Evolutionary conservation across 2,329 filamentous ascomycete genomes (phyloP).

Genomic region (Phyllosticta citriasiana): DNA sequence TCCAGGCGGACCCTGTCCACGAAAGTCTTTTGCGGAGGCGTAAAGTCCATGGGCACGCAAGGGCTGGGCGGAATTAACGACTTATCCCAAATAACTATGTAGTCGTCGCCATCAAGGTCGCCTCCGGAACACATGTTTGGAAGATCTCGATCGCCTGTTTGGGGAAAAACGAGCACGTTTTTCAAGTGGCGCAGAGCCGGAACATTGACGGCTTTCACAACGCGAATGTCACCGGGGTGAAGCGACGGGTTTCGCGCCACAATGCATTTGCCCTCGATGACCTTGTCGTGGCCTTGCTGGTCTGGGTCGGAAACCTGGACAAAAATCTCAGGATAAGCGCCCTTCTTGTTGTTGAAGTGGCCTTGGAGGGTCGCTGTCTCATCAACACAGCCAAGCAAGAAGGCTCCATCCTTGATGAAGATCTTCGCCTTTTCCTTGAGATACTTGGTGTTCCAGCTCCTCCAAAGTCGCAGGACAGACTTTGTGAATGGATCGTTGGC

Average conservation of each 20-base stretch:
- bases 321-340: conserved; percentile 74
- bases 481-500: conserved; percentile 68
- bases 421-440: conserved; percentile 91
- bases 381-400: conserved; percentile 79
- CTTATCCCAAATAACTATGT: conserved; percentile 83
- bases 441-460: conserved; percentile 77
- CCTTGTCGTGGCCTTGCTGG: conserved; percentile 44
- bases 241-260: conserved; percentile 88
- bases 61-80: conserved; percentile 54
- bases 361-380: conserved; percentile 70
- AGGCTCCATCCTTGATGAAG: conserved; percentile 70
- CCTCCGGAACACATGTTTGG: conserved; percentile 94
- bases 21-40: conserved; percentile 45
- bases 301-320: conserved; percentile 61
- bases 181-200: conserved; percentile 64
- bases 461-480: conserved; percentile 74
- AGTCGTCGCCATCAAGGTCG: conserved; percentile 93
- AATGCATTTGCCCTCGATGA: conserved; percentile 69
- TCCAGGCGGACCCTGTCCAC: conserved; percentile 56
- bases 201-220: conserved; percentile 74
- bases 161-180: conserved; percentile 81
- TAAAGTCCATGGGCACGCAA: conserved; percentile 75
- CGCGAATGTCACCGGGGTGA: conserved; percentile 82
- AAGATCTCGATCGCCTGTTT: conserved; percentile 71
- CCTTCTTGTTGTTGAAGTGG: conserved; percentile 46